These are phyloP conservation scores for Verticillium klebahnii DNA, from an alignment of 2,329 filamentous ascomycete species.

Conservation along the genomic window DNA sequence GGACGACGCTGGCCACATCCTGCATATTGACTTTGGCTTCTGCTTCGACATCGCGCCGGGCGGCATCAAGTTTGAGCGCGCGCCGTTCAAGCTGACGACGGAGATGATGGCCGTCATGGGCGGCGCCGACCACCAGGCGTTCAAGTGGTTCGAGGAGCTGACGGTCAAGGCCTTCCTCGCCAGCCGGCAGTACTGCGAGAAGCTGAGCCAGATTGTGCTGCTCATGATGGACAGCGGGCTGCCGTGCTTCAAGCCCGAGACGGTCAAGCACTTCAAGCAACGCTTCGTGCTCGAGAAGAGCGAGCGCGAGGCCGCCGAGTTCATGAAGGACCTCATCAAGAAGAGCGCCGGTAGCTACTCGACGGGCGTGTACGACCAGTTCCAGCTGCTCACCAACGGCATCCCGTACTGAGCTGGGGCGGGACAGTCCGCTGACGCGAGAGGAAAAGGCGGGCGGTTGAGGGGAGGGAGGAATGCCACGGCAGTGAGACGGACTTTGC, in stretches of 20 bases:
- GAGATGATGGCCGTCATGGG: conserved; percentile 99
- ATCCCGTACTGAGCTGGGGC: conserved; percentile 74
- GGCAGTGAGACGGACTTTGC: no score
- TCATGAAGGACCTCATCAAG: conserved; percentile 83
- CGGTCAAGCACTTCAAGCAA: conserved; percentile 85
- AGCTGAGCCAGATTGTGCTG: conserved; percentile 82
- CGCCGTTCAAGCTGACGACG: conserved; percentile 93
- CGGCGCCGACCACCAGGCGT: conserved; percentile 78
- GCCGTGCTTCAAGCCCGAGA: conserved; percentile 97
- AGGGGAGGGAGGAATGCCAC: no score
- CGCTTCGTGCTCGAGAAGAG: conserved; percentile 88
- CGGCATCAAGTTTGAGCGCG: conserved; percentile 94
- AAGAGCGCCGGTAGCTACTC: conserved; percentile 89
- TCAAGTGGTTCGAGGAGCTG: conserved; percentile 94
- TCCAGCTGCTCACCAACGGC: conserved; percentile 93
- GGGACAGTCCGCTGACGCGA: neutral
- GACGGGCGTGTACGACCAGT: conserved; percentile 95
- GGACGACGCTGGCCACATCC: conserved; percentile 91
- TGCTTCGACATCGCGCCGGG: conserved; percentile 98
- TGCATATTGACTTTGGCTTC: conserved; percentile 99
- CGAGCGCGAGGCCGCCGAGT: conserved; percentile 90
- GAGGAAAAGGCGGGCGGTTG: no score
- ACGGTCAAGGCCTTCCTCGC: conserved; percentile 95
- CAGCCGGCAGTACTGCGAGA: conserved; percentile 77
- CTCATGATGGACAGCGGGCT: conserved; percentile 95